phyloP scores from a whole-genome alignment of 2,329 filamentous ascomycete species.

The Cladobotryum mycophilum region DNA sequence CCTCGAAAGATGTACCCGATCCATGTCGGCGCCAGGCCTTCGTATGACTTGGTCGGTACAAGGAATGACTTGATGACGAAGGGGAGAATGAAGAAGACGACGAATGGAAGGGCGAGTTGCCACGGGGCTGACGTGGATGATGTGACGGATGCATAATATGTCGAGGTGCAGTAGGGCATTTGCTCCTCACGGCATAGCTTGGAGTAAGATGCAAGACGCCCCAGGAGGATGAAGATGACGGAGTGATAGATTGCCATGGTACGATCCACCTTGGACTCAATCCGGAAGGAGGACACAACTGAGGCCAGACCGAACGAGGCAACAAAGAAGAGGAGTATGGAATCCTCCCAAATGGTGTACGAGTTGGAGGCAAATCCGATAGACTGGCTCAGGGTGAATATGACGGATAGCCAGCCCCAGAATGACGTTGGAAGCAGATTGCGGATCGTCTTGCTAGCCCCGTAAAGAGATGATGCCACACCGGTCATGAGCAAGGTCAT shows the following conservation, averaged over 20 bases:
- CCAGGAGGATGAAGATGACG: conserved; percentile 70
- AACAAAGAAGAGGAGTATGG: conserved; percentile 86
- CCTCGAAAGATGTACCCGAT: conserved; percentile 72
- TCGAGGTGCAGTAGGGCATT: conserved; percentile 93
- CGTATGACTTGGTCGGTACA: conserved; percentile 74
- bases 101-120: conserved; percentile 76
- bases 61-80: conserved; percentile 75
- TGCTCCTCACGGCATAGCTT: conserved; percentile 95
- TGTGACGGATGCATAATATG: conserved; percentile 86
- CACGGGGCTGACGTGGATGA: conserved; percentile 90
- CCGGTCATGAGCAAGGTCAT: conserved; percentile 34
- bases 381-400: conserved; percentile 83
- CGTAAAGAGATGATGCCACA: conserved; percentile 36
- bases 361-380: conserved; percentile 95
- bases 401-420: conserved; percentile 81
- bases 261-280: conserved; percentile 59
- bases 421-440: conserved; percentile 63
- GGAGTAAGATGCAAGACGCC: conserved; percentile 76
- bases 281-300: conserved; percentile 67
- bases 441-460: conserved; percentile 36
- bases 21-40: conserved; percentile 80
- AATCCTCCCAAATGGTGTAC: conserved; percentile 98
- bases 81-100: conserved; percentile 66
- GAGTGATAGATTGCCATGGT: conserved; percentile 80
- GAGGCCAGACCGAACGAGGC: conserved; percentile 78